phyloP scores from a whole-genome alignment of 2,329 filamentous ascomycete species.

The Rhynchosporium secalis region DNA sequence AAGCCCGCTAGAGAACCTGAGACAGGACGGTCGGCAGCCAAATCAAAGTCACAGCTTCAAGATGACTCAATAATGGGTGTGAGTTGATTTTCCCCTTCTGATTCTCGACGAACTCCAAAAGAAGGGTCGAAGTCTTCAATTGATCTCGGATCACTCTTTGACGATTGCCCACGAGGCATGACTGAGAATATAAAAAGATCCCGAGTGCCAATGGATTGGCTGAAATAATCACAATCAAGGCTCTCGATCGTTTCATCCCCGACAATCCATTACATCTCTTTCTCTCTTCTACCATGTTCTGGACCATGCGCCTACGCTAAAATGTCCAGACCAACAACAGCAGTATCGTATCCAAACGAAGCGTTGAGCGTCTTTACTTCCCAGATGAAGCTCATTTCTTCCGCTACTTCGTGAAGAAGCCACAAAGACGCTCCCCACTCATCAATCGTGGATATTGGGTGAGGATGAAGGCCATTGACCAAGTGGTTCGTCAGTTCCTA shows the following conservation, averaged over 20 bases:
- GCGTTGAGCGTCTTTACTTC: slow-evolving; percentile 87
- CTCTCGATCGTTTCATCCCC: too few species aligned
- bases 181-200: too few species aligned
- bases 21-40: slow-evolving; percentile 9
- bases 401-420: slow-evolving; percentile 82
- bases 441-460: slow-evolving; percentile 80
- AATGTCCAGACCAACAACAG: slow-evolving; percentile 74
- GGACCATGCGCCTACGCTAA: slow-evolving; percentile 2
- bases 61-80: slow-evolving; percentile 48
- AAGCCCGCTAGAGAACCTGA: not conserved
- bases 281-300: not conserved
- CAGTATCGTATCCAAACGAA: slow-evolving; percentile 89
- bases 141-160: too few species aligned
- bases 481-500: slow-evolving; percentile 74
- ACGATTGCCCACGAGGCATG: too few species aligned
- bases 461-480: slow-evolving; percentile 78
- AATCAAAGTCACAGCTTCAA: slow-evolving; percentile 37
- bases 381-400: slow-evolving; percentile 78
- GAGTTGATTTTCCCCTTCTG: slow-evolving; percentile 12
- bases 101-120: too few species aligned
- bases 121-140: too few species aligned
- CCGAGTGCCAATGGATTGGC: too few species aligned
- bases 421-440: slow-evolving; percentile 77
- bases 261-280: too few species aligned
- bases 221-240: too few species aligned